phyloP scores from a whole-genome alignment of 345 rosid genomes.

The Rubroshorea leprosula region DNA sequence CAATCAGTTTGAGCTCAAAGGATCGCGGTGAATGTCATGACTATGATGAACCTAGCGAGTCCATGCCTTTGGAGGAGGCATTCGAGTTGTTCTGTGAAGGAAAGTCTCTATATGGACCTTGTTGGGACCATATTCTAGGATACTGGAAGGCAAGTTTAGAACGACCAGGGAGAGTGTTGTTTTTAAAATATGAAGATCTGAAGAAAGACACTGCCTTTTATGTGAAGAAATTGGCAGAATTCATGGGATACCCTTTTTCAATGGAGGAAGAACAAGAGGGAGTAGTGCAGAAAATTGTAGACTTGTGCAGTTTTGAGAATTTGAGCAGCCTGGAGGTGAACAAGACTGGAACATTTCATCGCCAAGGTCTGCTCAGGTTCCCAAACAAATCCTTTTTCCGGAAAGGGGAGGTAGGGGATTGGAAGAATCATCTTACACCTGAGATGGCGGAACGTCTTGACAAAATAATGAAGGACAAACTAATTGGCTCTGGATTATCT shows the following conservation, averaged over 20 bases:
- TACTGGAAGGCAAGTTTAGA: constrained; percentile 10
- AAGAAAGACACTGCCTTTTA: neutral
- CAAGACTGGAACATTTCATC: constrained; percentile 21
- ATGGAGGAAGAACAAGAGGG: constrained; percentile 32
- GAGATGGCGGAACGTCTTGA: constrained; percentile 28
- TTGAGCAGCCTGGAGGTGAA: constrained; percentile 38
- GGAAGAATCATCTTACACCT: constrained; percentile 15
- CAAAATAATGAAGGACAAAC: constrained; percentile 34
- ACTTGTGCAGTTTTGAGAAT: constrained; percentile 38
- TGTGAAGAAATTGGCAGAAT: constrained; percentile 31
- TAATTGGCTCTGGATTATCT: constrained; percentile 39
- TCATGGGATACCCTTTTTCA: constrained; percentile 35
- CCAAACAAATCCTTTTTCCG: constrained; percentile 27
- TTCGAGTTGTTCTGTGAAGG: constrained; percentile 19
- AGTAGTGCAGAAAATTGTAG: constrained; percentile 24
- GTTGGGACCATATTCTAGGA: constrained; percentile 10
- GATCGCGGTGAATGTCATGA: no score
- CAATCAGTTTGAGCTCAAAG: accelerated
- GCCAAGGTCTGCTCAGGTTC: constrained; percentile 14
- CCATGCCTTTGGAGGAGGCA: neutral
- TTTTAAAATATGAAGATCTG: constrained; percentile 25
- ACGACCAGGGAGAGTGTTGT: neutral
- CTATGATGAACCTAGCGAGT: neutral
- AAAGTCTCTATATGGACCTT: constrained; percentile 3
- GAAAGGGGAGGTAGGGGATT: constrained; percentile 34